Percentiles rank a stretch among this genome's conserved stretches.
phyloP scores from a whole-genome alignment of 2,329 filamentous ascomycete species.

The Ascochyta fabae region DNA sequence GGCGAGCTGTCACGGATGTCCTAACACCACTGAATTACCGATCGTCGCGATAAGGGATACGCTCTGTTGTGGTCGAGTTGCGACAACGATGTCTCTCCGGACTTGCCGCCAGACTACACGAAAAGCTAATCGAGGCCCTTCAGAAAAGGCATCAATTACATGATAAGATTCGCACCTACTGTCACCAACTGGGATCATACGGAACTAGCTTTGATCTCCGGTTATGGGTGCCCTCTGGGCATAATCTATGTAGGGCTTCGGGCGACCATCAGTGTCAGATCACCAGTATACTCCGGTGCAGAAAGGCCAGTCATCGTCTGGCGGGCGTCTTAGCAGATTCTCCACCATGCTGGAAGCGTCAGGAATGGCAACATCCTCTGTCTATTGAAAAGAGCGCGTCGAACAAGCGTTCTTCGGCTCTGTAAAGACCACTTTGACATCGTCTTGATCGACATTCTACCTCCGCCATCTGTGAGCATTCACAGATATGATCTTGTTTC shows the following conservation, averaged over 20 bases:
- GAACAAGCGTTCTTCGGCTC: background rate
- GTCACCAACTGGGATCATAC: background rate
- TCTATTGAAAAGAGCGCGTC: background rate
- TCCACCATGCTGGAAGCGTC: too few species aligned
- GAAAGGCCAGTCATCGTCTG: too few species aligned
- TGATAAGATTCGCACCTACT: background rate
- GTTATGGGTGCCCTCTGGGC: background rate
- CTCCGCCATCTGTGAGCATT: background rate
- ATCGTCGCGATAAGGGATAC: constrained; percentile 18
- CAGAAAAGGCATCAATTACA: background rate
- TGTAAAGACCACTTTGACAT: constrained; percentile 1
- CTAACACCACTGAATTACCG: constrained; percentile 9
- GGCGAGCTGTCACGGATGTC: constrained; percentile 19
- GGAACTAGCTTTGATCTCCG: background rate
- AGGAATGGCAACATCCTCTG: background rate
- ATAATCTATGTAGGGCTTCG: background rate
- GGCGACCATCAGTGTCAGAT: too few species aligned
- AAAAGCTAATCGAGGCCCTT: background rate
- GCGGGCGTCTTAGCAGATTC: too few species aligned
- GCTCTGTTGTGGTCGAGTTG: constrained; percentile 16
- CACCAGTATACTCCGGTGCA: too few species aligned
- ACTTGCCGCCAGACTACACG: constrained; percentile 14
- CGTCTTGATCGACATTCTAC: background rate
- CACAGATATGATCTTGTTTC: too few species aligned
- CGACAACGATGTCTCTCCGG: constrained; percentile 1